phyloP scores from a whole-genome alignment of 257 asterid genomes.

The Solanum virginianum region DNA sequence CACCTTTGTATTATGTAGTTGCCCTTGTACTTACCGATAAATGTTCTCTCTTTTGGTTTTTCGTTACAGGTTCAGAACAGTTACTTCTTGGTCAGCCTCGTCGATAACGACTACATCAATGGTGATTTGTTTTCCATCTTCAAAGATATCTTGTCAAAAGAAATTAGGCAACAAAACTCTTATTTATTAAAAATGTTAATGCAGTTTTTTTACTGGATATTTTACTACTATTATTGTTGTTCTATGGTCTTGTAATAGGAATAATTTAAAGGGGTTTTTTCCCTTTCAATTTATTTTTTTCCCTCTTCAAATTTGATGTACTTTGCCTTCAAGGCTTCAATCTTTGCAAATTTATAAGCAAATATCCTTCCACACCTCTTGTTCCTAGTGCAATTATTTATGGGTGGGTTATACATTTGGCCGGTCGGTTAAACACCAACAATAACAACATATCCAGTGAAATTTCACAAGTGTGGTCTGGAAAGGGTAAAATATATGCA shows the following conservation, averaged over 20 bases:
- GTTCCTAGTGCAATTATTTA: not conserved
- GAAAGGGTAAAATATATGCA: too few relatives aligned
- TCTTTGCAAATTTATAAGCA: not conserved
- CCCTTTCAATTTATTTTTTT: not conserved
- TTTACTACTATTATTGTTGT: not conserved
- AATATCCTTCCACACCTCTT: not conserved
- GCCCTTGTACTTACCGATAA: not conserved
- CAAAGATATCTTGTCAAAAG: conserved; percentile 45
- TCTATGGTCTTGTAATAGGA: not conserved
- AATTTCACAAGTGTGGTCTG: too few relatives aligned
- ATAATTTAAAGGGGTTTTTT: not conserved
- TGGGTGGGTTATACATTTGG: not conserved
- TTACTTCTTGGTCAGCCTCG: conserved; percentile 83
- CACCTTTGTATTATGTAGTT: not conserved
- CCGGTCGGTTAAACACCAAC: not conserved
- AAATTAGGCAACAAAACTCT: conserved; percentile 1
- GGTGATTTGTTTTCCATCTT: conserved; percentile 74
- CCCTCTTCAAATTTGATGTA: not conserved
- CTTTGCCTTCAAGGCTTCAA: not conserved
- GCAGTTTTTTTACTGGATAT: not conserved
- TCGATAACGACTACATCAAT: conserved; percentile 64
- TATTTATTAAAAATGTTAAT: too few relatives aligned
- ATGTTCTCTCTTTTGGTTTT: not conserved
- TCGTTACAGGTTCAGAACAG: conserved; percentile 51
- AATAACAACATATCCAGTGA: too few relatives aligned